Evolutionary conservation across 129 eudicot species (phyloP).

Genomic region (Artemisia annua): DNA sequence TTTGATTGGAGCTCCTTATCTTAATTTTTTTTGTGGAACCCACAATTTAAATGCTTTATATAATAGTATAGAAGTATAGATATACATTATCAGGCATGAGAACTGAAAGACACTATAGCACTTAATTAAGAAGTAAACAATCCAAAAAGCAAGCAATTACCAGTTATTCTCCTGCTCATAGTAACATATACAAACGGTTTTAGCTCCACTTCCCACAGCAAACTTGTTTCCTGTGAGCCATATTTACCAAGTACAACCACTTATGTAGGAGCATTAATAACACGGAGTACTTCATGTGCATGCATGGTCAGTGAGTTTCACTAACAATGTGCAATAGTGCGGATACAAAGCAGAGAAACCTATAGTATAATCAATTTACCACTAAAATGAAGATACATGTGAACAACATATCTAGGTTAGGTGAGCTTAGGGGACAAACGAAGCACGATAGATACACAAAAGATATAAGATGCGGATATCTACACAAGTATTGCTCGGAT

Average conservation of each 20-base stretch:
- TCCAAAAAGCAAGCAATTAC: slow-evolving; percentile 40
- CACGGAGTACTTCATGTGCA: slow-evolving; percentile 3
- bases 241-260: slow-evolving; percentile 24
- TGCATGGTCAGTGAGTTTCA: not conserved
- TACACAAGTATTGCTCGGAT: not conserved
- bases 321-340: not conserved
- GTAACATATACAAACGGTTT: slow-evolving; percentile 97
- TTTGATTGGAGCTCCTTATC: no score
- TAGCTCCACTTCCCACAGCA: slow-evolving; percentile 99
- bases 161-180: slow-evolving; percentile 99
- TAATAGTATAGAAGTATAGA: no score
- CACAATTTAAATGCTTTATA: no score
- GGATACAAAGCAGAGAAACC: not conserved
- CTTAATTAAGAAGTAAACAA: slow-evolving; percentile 6
- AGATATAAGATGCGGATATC: not conserved
- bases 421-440: not conserved
- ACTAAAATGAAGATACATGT: slow-evolving; percentile 5
- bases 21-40: no score
- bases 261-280: not conserved
- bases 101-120: not conserved
- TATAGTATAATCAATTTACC: not conserved
- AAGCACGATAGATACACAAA: not conserved
- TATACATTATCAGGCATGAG: slow-evolving; percentile 5
- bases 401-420: slow-evolving; percentile 4
- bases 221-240: slow-evolving; percentile 82